Evolutionary conservation across 768 basidiomycete species (phyloP), one percentile per base, ranked within the genome.

Genomic region (Boletus coccyginus): DNA sequence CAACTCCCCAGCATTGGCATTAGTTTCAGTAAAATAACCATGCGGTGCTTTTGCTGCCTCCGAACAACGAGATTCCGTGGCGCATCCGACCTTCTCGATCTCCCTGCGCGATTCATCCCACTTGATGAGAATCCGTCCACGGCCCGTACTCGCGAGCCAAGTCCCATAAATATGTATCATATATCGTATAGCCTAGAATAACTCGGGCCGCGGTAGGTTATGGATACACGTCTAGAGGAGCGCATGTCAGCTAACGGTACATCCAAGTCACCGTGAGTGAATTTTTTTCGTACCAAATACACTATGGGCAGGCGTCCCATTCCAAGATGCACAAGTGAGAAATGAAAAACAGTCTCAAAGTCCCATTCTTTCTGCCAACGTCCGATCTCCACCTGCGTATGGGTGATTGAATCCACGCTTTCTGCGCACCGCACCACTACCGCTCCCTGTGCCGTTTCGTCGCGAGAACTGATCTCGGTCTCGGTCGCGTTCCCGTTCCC

Each of bases 291-390:
- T 62, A 76, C 76, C 73, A 66, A 71, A 69, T 77, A 77, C 72
- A 72, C 59, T 71, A 74, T 59, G 6, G 27, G 27, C 27, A 1
- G 27, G 36, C 61, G 58, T 63, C 67, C 64, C 57, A 47, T 58
- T 27, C 53, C 61, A 63, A 60, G 52, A 62, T 62, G 57, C 43
- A 65, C 59, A 43, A 52, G 43, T 47, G 41, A 59, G 36, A 56
- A 42, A 59, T 52, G 50, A 60, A 61, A 50, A 59, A 57, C 19
- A 52, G 29, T 50, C 63, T 80, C 73, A 89, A 42, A 90, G 78
- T 71, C 90, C 90, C 86, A 92, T 81, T 66, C 90, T 77, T 73
- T 92, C 88, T 71, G 86, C 87, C 77, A 92, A 84, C 78, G 90
- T 89, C 82, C 90, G 89, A 77, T 88, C 86, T 44, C 76, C 76